Conservation (phyloP, 768 basidiomycete genomes). For the Tricholoma saponaceum region DNA sequence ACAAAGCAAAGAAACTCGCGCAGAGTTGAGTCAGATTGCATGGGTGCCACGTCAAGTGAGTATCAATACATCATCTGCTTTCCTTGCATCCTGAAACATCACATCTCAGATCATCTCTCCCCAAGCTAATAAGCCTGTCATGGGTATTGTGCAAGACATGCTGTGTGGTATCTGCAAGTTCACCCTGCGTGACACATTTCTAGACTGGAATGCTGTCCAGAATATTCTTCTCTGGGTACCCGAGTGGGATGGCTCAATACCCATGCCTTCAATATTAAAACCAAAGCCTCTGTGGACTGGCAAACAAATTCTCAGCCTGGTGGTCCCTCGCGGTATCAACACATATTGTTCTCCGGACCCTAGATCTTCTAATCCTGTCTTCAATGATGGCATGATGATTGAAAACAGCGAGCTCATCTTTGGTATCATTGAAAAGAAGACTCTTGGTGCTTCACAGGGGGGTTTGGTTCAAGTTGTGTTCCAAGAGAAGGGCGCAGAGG, state of each 20-base stretch:
- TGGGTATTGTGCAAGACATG: conserved; percentile 99
- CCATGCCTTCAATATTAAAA: conserved; percentile 91
- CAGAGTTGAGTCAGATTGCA: conserved; percentile 96
- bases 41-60: conserved; percentile 95
- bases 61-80: not conserved
- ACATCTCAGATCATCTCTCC: conserved; percentile 87
- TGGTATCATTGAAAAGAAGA: conserved; percentile 97
- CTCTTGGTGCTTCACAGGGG: conserved; percentile 93
- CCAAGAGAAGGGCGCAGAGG: conserved; percentile 94
- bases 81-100: not conserved
- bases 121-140: conserved; percentile 99
- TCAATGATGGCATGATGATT: conserved; percentile 93
- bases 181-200: conserved; percentile 90
- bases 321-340: conserved; percentile 94
- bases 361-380: conserved; percentile 73
- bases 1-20: conserved; percentile 96
- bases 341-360: conserved; percentile 79
- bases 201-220: conserved; percentile 95
- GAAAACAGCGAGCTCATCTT: conserved; percentile 96
- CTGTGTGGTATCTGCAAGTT: conserved; percentile 97
- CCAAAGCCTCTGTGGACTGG: conserved; percentile 98
- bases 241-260: conserved; percentile 93
- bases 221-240: conserved; percentile 98
- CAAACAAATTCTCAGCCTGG: conserved; percentile 91
- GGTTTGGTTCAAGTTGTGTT: conserved; percentile 96